Base-by-base conservation (phyloP, 257 asterid genomes). In the Gynochthodes officinalis region DNA sequence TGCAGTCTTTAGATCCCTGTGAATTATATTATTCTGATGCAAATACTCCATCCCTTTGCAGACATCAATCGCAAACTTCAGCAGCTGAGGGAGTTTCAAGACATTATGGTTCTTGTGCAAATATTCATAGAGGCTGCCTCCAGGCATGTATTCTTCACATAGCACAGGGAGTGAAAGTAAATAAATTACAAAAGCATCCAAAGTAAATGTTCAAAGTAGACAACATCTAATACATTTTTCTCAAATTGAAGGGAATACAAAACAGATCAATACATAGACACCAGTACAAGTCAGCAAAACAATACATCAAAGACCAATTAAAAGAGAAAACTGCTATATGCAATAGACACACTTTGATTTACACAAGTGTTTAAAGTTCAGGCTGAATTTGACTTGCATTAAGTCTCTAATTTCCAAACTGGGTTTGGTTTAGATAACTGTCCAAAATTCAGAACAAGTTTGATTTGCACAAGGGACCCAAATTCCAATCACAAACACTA, bases 1-100 rank as follows among this genome's bases (percentile, higher is more conserved):
- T 69, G 96, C 96, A 1, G 97, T 84, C 84, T 93, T 93, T 80
- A 93, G 77, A 86, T 93, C 98, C 81, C 98, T 80, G 80, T 92
- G 98, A 72, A 92, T 87, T 68, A 92, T 84, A 75, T 90, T 80
- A 33, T 87, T 84, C 64, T 85, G 91, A 76, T 93, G 98, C 87
- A 90, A 83, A 78, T 90, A 93, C 75, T 88, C 96, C 97, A 93
- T 90, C 73, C 97, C 98, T 78, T 88, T 83, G 89, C 96, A 90
- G 82, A 89, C 87, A 82, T 93, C 98, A 74, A 88, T 86, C 61
- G 96, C 89, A 57, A 86, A 89, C 82, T 82, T 88, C 85, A 93
- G 81, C 83, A 88, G 80, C 80, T 84, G 89, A 4, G 90, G 83
- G 72, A 90, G 86, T 82, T 84, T 84, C 85, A 90, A 74, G 54